Base-by-base conservation (phyloP, 2,329 filamentous ascomycete genomes). In the Raffaelea albimanens region DNA sequence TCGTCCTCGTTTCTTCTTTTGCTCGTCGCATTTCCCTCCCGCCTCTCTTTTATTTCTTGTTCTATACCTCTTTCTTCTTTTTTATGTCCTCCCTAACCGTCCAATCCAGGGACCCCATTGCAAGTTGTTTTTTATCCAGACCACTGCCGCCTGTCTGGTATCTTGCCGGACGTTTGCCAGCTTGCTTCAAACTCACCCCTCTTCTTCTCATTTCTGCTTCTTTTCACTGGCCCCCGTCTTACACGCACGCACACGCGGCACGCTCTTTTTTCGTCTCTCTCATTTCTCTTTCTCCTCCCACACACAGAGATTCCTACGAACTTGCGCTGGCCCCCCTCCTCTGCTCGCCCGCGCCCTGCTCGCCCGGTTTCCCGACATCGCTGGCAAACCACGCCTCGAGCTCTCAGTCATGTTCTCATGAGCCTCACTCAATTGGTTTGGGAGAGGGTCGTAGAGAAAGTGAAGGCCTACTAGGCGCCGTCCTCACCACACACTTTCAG, bases 351-450 rank as follows among this genome's bases (percentile, higher is more conserved):
- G 7, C 25, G 25, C 25, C 25, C 44, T 29, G 29, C 39, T 23
- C 39, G 33, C 45, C 49, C 50, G 47, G 41, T 42, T 48, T 55
- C 40, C 46, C 50, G 45, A 51, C 50, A 50, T 50, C 39, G 40
- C 36, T 44, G 43, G 43, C 49, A 36, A 45, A 39, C 50, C 47
- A 16, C 41, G 31, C 29, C 45, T 22, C 52, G 49, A 48, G 40
- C 45, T 47, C 44, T 51, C 55, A 52, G 60, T 51, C 61, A 64
- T 64, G 62, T 59, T 57, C 60, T 58, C 56, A 47, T 60, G 57
- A 61, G 50, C 49, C 50, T 56, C 55, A 34, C 47, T 50, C 53
- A 58, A 58, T 56, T 57, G 57, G 57, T 55, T 58, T 58, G 56
- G 59, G 58, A 52, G 58, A 61, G 58, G 55, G 41, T 55, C 48